phyloP scores from a whole-genome alignment of 345 rosid genomes.

The Garcia nutans region DNA sequence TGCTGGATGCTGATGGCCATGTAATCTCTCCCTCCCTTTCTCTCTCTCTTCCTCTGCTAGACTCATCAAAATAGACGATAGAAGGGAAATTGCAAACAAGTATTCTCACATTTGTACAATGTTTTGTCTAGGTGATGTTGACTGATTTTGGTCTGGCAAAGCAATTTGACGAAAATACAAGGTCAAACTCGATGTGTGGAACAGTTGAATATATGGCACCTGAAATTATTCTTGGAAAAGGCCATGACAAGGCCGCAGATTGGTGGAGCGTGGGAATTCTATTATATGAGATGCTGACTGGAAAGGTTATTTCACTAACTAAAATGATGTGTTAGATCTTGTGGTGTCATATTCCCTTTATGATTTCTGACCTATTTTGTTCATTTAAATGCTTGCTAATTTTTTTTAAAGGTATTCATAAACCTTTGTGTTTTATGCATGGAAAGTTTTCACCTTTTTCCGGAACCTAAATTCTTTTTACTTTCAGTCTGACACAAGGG shows the following conservation, averaged over 20 bases:
- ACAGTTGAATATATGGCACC: conserved; percentile 97
- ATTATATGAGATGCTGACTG: conserved; percentile 91
- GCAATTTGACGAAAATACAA: conserved; percentile 70
- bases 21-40: conserved; percentile 39
- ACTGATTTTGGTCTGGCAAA: conserved; percentile 96
- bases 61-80: neutral
- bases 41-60: neutral
- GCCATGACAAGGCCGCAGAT: conserved; percentile 91
- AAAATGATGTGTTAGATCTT: neutral
- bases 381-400: neutral
- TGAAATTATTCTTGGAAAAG: conserved; percentile 83
- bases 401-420: too few relatives aligned
- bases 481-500: too few relatives aligned
- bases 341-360: neutral
- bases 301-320: conserved; percentile 44
- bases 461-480: too few relatives aligned
- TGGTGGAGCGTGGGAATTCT: conserved; percentile 98
- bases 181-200: conserved; percentile 94
- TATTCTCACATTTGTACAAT: conserved; percentile 11
- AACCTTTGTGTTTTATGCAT: too few relatives aligned
- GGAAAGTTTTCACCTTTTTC: too few relatives aligned
- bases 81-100: neutral
- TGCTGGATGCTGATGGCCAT: conserved; percentile 84
- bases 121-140: conserved; percentile 53
- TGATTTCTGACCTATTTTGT: neutral